Percentiles rank a stretch among this genome's conserved stretches.
phyloP scores from a whole-genome alignment of 352 stramenopile genomes.

The Blastocystis sp. region DNA sequence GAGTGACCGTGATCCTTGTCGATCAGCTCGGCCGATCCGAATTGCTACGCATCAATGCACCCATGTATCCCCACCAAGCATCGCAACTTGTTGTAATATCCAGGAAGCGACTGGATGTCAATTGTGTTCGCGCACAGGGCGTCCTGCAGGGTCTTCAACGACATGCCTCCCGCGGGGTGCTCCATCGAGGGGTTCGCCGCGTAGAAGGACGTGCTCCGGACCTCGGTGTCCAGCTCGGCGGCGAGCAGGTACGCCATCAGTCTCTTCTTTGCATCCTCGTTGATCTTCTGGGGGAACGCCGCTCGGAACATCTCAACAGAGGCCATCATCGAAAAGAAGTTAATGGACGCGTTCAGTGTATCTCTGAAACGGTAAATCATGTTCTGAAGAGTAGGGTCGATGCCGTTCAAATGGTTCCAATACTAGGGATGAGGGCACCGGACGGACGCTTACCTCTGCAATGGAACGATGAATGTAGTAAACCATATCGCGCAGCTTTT shows the following conservation, averaged over 20 bases:
- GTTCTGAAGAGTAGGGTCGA: not conserved
- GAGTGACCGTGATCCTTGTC: not conserved
- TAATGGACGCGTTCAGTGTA: not conserved
- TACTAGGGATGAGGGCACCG: not conserved
- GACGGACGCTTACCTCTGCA: not conserved
- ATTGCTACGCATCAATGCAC: not conserved
- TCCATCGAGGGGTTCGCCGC: not conserved
- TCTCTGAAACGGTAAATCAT: constrained; percentile 2
- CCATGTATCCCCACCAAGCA: not conserved
- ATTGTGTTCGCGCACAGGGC: not conserved
- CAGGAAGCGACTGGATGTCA: not conserved
- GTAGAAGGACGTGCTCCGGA: constrained; percentile 17
- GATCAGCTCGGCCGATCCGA: not conserved
- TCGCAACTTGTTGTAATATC: not conserved
- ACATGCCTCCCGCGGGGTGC: not conserved
- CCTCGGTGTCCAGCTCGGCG: constrained; percentile 24
- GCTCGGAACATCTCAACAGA: not conserved
- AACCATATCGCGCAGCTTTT: not conserved
- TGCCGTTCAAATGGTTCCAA: not conserved
- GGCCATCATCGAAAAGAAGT: not conserved
- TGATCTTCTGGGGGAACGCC: not conserved
- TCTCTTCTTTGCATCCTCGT: not conserved
- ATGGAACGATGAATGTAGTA: not conserved
- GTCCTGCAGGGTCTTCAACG: not conserved
- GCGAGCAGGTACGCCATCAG: constrained; percentile 11